Conservation (phyloP, 2,329 filamentous ascomycete species). For the Ceratocystis cacaofunesta region DNA sequence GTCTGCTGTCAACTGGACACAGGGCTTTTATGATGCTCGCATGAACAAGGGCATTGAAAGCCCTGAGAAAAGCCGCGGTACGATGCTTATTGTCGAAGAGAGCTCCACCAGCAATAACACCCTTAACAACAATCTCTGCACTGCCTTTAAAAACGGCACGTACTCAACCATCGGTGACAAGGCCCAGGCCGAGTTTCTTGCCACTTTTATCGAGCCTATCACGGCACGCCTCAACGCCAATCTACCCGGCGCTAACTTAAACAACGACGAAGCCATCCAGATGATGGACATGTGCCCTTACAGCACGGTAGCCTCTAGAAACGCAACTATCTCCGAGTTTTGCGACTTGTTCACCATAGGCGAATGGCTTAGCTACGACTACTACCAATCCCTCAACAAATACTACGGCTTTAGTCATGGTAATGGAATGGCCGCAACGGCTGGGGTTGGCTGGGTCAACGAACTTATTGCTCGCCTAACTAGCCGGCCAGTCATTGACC, state of each 20-base stretch:
- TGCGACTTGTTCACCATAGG: slow-evolving; percentile 57
- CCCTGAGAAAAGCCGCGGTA: slow-evolving; percentile 32
- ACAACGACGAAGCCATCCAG: slow-evolving; percentile 44
- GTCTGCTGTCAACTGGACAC: slow-evolving; percentile 61
- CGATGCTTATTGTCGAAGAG: slow-evolving; percentile 58
- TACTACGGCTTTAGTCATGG: slow-evolving; percentile 71
- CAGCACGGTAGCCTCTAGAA: slow-evolving; percentile 52
- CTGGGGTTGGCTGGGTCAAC: slow-evolving; percentile 77
- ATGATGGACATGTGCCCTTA: slow-evolving; percentile 88
- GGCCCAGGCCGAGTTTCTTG: slow-evolving; percentile 43
- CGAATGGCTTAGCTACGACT: slow-evolving; percentile 71
- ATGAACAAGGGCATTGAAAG: slow-evolving; percentile 25
- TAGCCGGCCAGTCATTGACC: slow-evolving; percentile 49
- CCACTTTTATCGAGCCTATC: slow-evolving; percentile 52
- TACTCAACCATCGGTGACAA: slow-evolving; percentile 32
- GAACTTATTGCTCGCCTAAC: slow-evolving; percentile 76
- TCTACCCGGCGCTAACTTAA: slow-evolving; percentile 53
- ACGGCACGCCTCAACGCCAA: slow-evolving; percentile 52
- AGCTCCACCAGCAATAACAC: slow-evolving; percentile 59
- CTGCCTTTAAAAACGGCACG: slow-evolving; percentile 49
- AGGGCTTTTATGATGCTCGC: slow-evolving; percentile 49
- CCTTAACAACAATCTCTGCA: slow-evolving; percentile 59
- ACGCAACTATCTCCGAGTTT: slow-evolving; percentile 48
- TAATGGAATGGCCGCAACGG: slow-evolving; percentile 64
- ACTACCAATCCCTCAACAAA: slow-evolving; percentile 65